Evolutionary conservation across 441 rosid species (phyloP), one percentile per base, ranked within the genome.

Genomic region (Iberis amara): DNA sequence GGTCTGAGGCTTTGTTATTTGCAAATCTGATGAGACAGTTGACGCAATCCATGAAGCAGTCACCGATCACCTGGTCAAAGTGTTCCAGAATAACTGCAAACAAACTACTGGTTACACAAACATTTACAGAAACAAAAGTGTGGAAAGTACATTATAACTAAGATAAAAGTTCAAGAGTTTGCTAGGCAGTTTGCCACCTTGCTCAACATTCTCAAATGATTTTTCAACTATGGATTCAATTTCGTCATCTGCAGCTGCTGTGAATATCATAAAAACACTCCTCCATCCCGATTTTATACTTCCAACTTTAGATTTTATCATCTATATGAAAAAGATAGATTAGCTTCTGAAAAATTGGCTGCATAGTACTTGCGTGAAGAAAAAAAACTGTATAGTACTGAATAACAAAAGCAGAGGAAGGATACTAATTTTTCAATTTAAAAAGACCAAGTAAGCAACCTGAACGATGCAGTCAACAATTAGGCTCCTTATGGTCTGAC

Each of bases 171-270:
- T 28, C 55, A 70, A 59, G 51, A 53, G 39, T 59, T 56, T 68
- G 37, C 46, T 47, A 8, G 27, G 12, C 11, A 24, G 30, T 39
- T 49, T 62, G 67, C 68, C 61, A 94, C 99, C 99, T 66, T 89
- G 97, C 75, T 94, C 99, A 68, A 94, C 97, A 67, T 94, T 94
- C 78, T 94, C 99, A 75, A 94, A 94, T 51, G 99, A 94, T 69
- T 85, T 85, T 70, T 94, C 99, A 78, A 87, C 95, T 73, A 89
- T 89, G 30, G 91, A 74, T 74, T 94, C 97, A 65, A 80, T 56
- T 50, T 86, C 91, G 68, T 89, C 96, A 56, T 89, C 99, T 61
- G 99, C 99, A 46, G 99, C 87, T 33, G 99, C 97, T 3, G 95
- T 89, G 70, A 94, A 94, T 69, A 89, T 79, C 97, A 94, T 89